phyloP scores from a whole-genome alignment of 1,284 basidiomycete species.

The Rhodotorula sp. region DNA sequence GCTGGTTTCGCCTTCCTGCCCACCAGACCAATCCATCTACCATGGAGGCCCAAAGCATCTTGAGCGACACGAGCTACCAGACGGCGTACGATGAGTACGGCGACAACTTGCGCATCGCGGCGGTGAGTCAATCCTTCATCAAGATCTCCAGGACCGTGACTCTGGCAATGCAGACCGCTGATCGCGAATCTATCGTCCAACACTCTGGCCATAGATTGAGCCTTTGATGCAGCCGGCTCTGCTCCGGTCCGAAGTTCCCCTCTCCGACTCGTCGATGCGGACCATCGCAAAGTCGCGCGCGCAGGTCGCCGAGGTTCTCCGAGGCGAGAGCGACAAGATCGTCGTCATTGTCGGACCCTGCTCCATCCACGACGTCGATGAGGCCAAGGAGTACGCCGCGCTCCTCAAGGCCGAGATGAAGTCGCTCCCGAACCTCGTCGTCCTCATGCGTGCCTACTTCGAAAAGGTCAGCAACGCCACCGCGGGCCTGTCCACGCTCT shows the following conservation, averaged over 20 bases:
- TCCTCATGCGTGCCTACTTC: conserved; percentile 96
- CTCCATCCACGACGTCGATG: conserved; percentile 80
- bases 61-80: conserved; percentile 18
- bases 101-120: conserved; percentile 37
- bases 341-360: conserved; percentile 93
- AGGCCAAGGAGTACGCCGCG: conserved; percentile 85
- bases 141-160: no score
- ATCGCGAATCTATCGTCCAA: neutral
- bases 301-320: conserved; percentile 70
- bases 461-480: conserved; percentile 44
- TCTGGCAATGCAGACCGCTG: neutral
- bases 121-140: conserved; percentile 15
- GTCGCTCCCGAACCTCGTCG: conserved; percentile 72
- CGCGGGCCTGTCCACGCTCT: conserved; percentile 4
- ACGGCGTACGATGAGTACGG: conserved; percentile 32
- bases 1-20: neutral
- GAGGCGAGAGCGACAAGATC: conserved; percentile 77
- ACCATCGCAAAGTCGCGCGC: conserved; percentile 78
- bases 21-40: neutral
- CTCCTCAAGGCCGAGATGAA: conserved; percentile 64
- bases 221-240: conserved; percentile 87
- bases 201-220: conserved; percentile 53
- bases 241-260: conserved; percentile 76
- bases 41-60: conserved; percentile 11
- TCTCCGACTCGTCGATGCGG: conserved; percentile 54